Base-by-base conservation (phyloP, 176 grass and related monocot genomes). In the Thinopyrum elongatum region DNA sequence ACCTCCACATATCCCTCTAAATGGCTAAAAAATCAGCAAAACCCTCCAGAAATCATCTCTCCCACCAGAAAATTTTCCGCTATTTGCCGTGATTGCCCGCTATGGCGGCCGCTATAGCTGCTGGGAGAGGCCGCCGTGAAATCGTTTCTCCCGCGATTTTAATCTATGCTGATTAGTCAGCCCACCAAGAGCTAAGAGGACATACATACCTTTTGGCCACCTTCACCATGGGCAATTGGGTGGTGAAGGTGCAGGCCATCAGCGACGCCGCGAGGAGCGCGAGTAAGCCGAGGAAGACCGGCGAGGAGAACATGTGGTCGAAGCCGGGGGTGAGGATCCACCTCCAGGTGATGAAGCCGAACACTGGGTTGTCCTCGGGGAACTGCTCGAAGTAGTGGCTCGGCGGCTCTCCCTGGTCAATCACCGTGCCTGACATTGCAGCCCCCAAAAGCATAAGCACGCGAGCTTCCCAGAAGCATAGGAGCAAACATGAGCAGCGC, bases 281-380 rank as follows among this genome's bases (percentile, higher is more conserved):
- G 58, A 95, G 76, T 82, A 98, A 70, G 70, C 93, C 93, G 33
- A 98, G 82, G 82, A 98, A 98, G 62, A 98, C 84, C 33, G 96
- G 96, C 31, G 93, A 95, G 10, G 89, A 92, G 80, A 93, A 98
- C 96, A 98, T 98, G 89, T 98, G 96, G 84, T 95, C 96, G 76
- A 98, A 98, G 23, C 96, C 96, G 28, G 91, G 96, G 33, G 86
- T 84, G 49, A 98, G 87, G 46, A 98, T 92, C 96, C 96, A 98
- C 91, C 86, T 94, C 91, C 96, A 98, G 8, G 90, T 98, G 42
- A 98, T 80, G 88, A 95, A 80, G 27, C 95, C 95, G 75, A 93
- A 91, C 36, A 92, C 84, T 67, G 95, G 95, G 68, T 88, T 93
- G 35, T 94, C 93, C 84, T 95, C 96, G 6, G 92, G 90, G 88